Conservation (phyloP, 2,329 filamentous ascomycete species). For the Aaosphaeria pasadenensis region DNA sequence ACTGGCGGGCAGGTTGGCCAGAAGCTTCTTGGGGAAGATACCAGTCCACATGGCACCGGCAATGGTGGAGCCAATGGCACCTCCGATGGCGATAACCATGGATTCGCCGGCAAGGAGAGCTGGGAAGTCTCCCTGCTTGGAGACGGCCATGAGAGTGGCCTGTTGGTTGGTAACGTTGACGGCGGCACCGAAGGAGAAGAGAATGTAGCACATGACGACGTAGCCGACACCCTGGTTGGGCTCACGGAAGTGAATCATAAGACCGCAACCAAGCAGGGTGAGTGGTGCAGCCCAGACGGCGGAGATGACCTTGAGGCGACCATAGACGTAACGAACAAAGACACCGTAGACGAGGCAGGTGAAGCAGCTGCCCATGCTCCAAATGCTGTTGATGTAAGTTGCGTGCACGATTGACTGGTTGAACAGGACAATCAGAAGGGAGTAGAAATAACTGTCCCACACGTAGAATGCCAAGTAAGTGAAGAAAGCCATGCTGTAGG, state of each 20-base stretch:
- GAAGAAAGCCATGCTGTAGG: slow-evolving; percentile 48
- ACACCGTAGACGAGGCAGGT: slow-evolving; percentile 18
- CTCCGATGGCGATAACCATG: slow-evolving; percentile 57
- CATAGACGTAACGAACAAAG: slow-evolving; percentile 16
- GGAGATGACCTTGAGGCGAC: slow-evolving; percentile 19
- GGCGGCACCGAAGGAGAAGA: slow-evolving; percentile 24
- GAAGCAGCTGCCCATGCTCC: slow-evolving; percentile 27
- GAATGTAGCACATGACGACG: slow-evolving; percentile 35
- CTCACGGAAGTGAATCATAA: slow-evolving; percentile 33
- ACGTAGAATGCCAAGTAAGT: slow-evolving; percentile 24
- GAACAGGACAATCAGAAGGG: slow-evolving; percentile 39
- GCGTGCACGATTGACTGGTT: slow-evolving; percentile 24
- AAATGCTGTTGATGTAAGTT: slow-evolving; percentile 37
- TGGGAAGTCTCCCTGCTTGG: slow-evolving; percentile 19
- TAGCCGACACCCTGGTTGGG: slow-evolving; percentile 28
- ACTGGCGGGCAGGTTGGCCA: slow-evolving; percentile 43
- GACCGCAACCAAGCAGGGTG: slow-evolving; percentile 23
- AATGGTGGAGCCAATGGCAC: slow-evolving; percentile 46
- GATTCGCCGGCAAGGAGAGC: slow-evolving; percentile 45
- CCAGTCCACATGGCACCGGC: slow-evolving; percentile 63
- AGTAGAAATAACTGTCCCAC: slow-evolving; percentile 41
- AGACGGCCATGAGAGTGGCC: slow-evolving; percentile 19
- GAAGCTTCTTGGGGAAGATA: slow-evolving; percentile 52
- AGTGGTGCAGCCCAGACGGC: slow-evolving; percentile 23
- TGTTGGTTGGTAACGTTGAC: slow-evolving; percentile 22